phyloP scores from a whole-genome alignment of 768 basidiomycete species.

The Mycena rebaudengoi region DNA sequence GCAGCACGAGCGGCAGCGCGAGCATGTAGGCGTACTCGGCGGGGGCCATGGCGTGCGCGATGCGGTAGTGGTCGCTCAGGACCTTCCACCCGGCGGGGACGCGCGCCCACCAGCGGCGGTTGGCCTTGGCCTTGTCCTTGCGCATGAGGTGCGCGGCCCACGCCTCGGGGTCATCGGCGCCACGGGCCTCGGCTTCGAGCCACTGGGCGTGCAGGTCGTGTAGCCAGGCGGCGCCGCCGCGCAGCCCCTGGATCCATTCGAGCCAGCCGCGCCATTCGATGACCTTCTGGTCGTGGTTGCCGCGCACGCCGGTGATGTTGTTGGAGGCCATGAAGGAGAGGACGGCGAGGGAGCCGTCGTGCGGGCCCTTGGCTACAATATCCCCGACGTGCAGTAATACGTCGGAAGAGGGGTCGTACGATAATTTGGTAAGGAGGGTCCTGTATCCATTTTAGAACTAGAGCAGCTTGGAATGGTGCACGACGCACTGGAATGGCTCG shows the following conservation, averaged over 20 bases:
- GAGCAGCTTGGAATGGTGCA: not conserved
- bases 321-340: slow-evolving; percentile 70
- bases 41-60: slow-evolving; percentile 74
- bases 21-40: slow-evolving; percentile 76
- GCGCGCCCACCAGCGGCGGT: slow-evolving; percentile 60
- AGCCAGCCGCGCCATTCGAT: slow-evolving; percentile 92
- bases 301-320: slow-evolving; percentile 82
- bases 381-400: slow-evolving; percentile 87
- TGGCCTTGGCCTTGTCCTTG: slow-evolving; percentile 35
- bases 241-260: slow-evolving; percentile 69
- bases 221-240: slow-evolving; percentile 66
- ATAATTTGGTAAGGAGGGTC: slow-evolving; percentile 65
- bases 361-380: slow-evolving; percentile 73
- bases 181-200: slow-evolving; percentile 40
- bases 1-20: slow-evolving; percentile 75
- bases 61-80: slow-evolving; percentile 77
- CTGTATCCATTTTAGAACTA: slow-evolving; percentile 45
- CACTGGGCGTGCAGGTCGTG: slow-evolving; percentile 54
- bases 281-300: slow-evolving; percentile 93
- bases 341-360: slow-evolving; percentile 66
- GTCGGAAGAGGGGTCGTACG: slow-evolving; percentile 69
- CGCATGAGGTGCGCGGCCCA: slow-evolving; percentile 48
- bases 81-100: slow-evolving; percentile 79
- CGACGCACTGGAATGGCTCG: slow-evolving; percentile 67
- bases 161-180: slow-evolving; percentile 44